These are phyloP conservation scores for Avena atlantica DNA, from an alignment of 176 grass and related monocot species.

Conservation along the genomic window DNA sequence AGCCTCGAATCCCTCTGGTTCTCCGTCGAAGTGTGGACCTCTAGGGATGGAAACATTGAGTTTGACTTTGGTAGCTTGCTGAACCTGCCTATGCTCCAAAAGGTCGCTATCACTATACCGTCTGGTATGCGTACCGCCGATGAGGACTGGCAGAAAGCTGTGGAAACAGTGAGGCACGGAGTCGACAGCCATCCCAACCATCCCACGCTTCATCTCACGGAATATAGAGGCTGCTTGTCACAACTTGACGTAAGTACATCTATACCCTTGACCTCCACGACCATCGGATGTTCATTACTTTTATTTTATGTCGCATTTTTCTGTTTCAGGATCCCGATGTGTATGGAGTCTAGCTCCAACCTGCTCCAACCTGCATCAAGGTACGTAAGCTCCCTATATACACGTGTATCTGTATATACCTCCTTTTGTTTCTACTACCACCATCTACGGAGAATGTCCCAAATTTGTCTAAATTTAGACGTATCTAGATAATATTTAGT, in stretches of 20 bases:
- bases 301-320: not conserved
- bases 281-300: not conserved
- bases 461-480: too few species aligned
- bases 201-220: not conserved
- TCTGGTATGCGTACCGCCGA: not conserved
- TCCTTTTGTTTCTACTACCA: too few species aligned
- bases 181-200: not conserved
- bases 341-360: not conserved
- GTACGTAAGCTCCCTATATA: not conserved
- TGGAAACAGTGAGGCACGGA: not conserved
- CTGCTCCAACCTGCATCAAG: not conserved
- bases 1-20: not conserved
- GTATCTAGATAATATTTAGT: too few species aligned
- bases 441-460: too few species aligned
- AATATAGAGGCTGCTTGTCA: fast-evolving
- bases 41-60: not conserved
- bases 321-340: not conserved
- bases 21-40: not conserved
- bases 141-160: not conserved
- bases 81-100: not conserved
- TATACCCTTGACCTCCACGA: too few species aligned
- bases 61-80: not conserved
- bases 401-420: not conserved
- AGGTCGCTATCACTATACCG: fast-evolving
- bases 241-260: not conserved